phyloP scores from a whole-genome alignment of 1,284 basidiomycete species.

The Pseudozyma hubeiensis region DNA sequence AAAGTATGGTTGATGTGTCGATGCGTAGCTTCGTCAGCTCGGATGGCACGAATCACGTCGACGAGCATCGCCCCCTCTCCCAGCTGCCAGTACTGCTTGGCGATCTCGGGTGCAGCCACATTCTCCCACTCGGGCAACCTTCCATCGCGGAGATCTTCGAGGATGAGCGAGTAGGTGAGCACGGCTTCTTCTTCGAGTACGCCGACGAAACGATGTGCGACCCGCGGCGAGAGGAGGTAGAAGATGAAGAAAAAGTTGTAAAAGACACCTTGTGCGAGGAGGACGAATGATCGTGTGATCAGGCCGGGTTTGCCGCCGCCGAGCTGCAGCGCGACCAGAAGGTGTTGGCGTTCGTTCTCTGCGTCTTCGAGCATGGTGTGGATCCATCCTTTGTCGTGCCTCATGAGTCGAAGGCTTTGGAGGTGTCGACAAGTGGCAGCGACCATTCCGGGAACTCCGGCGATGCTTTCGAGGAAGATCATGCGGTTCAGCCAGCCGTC shows the following conservation, averaged over 20 bases:
- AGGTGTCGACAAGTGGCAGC: constrained; percentile 85
- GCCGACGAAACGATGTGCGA: constrained; percentile 94
- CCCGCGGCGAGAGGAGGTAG: constrained; percentile 83
- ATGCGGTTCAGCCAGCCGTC: constrained; percentile 59
- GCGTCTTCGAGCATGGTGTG: constrained; percentile 60
- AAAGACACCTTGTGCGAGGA: constrained; percentile 76
- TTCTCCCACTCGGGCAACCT: constrained; percentile 84
- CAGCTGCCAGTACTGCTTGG: constrained; percentile 89
- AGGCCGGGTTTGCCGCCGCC: constrained; percentile 38
- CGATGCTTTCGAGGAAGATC: constrained; percentile 74
- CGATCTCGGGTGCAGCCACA: constrained; percentile 83
- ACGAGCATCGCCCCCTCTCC: constrained; percentile 77
- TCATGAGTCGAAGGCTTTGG: constrained; percentile 51
- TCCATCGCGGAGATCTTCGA: constrained; percentile 85
- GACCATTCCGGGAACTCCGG: constrained; percentile 88
- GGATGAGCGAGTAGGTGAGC: constrained; percentile 76
- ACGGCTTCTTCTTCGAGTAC: constrained; percentile 95
- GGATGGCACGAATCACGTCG: constrained; percentile 89
- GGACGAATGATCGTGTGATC: constrained; percentile 32
- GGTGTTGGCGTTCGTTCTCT: constrained; percentile 62
- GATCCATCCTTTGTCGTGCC: constrained; percentile 60
- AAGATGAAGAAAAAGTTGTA: constrained; percentile 71
- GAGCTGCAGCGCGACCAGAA: constrained; percentile 41
- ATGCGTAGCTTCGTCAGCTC: constrained; percentile 81
- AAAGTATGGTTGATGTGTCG: constrained; percentile 61